Evolutionary conservation across 2,329 filamentous ascomycete genomes (phyloP).

Genomic region (Fusarium metavorans): DNA sequence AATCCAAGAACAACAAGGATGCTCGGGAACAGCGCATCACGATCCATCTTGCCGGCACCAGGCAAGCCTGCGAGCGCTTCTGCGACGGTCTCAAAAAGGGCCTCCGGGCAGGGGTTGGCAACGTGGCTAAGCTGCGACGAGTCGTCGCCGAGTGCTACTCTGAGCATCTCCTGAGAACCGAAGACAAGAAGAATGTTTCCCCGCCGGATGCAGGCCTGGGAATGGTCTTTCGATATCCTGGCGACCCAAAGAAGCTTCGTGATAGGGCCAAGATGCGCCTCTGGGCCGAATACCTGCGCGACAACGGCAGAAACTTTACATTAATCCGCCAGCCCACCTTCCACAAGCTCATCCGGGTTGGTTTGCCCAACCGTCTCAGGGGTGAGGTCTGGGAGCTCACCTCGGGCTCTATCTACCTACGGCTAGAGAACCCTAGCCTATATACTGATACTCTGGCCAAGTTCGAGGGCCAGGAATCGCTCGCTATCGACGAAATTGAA

Average conservation of each 20-base stretch:
- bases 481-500: conserved; percentile 98
- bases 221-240: conserved; percentile 92
- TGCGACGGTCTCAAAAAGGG: conserved; percentile 96
- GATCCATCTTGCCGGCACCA: conserved; percentile 88
- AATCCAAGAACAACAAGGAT: conserved; percentile 58
- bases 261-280: conserved; percentile 97
- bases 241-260: conserved; percentile 91
- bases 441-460: conserved; percentile 88
- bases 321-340: conserved; percentile 96
- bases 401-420: conserved; percentile 89
- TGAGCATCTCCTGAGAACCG: conserved; percentile 78
- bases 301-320: conserved; percentile 94
- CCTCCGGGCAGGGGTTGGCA: conserved; percentile 86
- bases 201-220: conserved; percentile 92
- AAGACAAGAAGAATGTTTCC: conserved; percentile 68
- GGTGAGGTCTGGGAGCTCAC: conserved; percentile 97
- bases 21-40: conserved; percentile 84
- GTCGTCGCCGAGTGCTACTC: conserved; percentile 91
- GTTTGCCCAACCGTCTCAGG: conserved; percentile 89
- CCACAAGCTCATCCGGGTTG: conserved; percentile 96
- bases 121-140: conserved; percentile 84
- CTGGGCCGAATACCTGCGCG: conserved; percentile 95
- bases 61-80: conserved; percentile 92
- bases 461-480: conserved; percentile 85
- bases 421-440: conserved; percentile 85